Evolutionary conservation across 2,329 filamentous ascomycete species (phyloP).

Genomic region (Helotiales sp.): DNA sequence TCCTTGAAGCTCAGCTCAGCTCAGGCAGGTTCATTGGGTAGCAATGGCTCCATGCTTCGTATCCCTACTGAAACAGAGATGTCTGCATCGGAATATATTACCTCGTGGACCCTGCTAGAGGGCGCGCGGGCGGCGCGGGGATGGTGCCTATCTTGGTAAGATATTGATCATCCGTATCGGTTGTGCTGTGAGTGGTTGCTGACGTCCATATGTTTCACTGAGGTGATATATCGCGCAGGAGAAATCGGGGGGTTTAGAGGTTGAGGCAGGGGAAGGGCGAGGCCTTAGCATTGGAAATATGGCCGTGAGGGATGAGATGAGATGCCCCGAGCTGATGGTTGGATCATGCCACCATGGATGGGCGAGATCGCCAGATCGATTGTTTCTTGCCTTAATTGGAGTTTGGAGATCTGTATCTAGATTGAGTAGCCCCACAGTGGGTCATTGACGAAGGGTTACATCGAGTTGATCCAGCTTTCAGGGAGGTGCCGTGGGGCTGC

Average conservation of each 20-base stretch:
- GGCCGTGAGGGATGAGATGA: background rate
- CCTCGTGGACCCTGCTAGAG: background rate
- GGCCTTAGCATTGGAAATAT: background rate
- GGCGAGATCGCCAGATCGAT: background rate
- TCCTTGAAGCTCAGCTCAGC: background rate
- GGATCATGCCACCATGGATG: background rate
- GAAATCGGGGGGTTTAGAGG: background rate
- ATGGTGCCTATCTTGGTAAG: background rate
- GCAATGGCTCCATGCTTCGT: background rate
- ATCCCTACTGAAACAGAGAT: conserved; percentile 6
- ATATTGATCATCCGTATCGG: background rate
- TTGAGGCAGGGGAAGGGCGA: background rate
- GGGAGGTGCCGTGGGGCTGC: background rate
- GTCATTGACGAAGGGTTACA: background rate
- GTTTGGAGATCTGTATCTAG: background rate
- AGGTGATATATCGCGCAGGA: conserved; percentile 1
- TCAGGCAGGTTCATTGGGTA: conserved; percentile 2
- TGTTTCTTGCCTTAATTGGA: background rate
- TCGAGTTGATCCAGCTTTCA: background rate
- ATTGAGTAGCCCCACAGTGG: conserved; percentile 6
- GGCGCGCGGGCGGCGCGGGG: background rate
- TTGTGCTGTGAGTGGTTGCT: conserved; percentile 2
- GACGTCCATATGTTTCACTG: background rate
- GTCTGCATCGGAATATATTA: conserved; percentile 10
- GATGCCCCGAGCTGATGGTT: background rate